Percentiles rank a stretch among this genome's conserved stretches.
phyloP scores from a whole-genome alignment of 306 rosid genomes.

The Glycine tomentella region DNA sequence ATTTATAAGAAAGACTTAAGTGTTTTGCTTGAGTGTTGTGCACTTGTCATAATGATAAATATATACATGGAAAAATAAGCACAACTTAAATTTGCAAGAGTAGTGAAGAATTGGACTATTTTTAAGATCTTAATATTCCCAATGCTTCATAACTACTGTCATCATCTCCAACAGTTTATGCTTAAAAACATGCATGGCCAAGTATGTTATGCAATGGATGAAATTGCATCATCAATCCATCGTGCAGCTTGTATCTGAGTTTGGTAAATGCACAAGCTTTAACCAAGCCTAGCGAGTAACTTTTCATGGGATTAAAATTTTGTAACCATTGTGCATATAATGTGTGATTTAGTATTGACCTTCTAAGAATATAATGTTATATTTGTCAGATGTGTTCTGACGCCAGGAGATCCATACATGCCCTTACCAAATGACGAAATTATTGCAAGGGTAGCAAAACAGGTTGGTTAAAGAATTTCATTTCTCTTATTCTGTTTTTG shows the following conservation, averaged over 20 bases:
- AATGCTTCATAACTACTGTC: constrained; percentile 20
- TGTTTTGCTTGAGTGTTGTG: neutral
- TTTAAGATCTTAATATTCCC: constrained; percentile 23
- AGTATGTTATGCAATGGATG: constrained; percentile 25
- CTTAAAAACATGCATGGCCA: constrained; percentile 2
- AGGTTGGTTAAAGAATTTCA: constrained; percentile 56
- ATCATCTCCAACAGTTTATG: neutral
- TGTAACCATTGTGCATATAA: neutral
- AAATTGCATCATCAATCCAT: constrained; percentile 24
- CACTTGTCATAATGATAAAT: constrained; percentile 1
- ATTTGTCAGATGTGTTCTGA: constrained; percentile 84
- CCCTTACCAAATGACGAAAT: constrained; percentile 90
- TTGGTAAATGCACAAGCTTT: neutral
- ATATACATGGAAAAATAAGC: neutral
- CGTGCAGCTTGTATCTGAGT: constrained; percentile 8
- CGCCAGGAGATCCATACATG: constrained; percentile 99
- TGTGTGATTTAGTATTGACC: constrained; percentile 34
- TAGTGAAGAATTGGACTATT: constrained; percentile 18
- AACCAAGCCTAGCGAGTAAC: neutral
- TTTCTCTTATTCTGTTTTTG: constrained; percentile 17
- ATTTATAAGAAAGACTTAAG: neutral
- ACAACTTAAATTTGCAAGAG: neutral
- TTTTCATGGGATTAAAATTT: neutral
- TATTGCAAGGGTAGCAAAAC: constrained; percentile 80
- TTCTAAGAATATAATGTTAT: constrained; percentile 40